A percentile compares a stretch with the other conserved stretches of the same genome.
Conservation (phyloP, 495 filamentous ascomycete genomes). For the Tuber aestivum region DNA sequence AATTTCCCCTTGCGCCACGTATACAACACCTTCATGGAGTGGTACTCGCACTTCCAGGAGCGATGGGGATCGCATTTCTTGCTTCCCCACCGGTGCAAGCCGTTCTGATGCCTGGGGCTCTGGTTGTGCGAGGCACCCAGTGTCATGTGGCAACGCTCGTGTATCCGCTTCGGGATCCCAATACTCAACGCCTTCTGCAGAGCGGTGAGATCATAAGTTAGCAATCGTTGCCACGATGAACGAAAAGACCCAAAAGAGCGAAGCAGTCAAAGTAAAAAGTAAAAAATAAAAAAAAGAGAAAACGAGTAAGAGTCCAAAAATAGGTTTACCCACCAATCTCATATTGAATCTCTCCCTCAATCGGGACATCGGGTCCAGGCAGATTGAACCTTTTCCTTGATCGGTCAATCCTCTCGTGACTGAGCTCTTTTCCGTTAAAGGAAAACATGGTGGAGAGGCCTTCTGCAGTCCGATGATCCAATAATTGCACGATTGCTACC, state of each 20-base stretch:
- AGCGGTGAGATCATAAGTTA: background rate
- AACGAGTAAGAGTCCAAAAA: background rate
- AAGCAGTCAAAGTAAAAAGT: background rate
- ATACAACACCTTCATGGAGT: background rate
- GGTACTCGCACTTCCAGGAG: background rate
- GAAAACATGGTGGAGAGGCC: constrained; percentile 6
- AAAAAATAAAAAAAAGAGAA: background rate
- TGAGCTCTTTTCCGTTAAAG: constrained; percentile 8
- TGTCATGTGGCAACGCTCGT: background rate
- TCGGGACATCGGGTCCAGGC: background rate
- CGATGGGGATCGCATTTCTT: background rate
- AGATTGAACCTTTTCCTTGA: constrained; percentile 8
- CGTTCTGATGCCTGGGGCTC: background rate
- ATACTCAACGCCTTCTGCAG: background rate
- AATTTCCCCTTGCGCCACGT: background rate
- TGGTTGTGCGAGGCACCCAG: background rate
- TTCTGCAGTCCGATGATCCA: background rate
- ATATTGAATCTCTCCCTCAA: background rate
- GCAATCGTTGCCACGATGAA: constrained; percentile 1
- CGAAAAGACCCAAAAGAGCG: background rate
- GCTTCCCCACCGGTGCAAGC: background rate
- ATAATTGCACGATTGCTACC: constrained; percentile 8
- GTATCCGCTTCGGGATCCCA: background rate
- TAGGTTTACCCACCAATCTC: background rate
- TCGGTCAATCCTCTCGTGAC: constrained; percentile 6